Base-by-base conservation (phyloP, 305 asterid species). In the Ilex paraguariensis region DNA sequence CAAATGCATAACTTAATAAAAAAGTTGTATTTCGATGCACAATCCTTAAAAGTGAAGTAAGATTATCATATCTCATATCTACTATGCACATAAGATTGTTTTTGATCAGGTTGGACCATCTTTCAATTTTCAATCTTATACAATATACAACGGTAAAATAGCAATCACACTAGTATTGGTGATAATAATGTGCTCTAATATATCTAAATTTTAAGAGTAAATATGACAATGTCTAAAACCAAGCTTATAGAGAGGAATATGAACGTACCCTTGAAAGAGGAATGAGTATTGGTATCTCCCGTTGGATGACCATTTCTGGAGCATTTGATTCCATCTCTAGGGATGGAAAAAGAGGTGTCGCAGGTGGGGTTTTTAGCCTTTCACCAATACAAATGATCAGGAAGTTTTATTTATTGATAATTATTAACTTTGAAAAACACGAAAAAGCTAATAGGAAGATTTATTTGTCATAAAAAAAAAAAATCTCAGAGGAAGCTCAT, bases 281-380 rank as follows among this genome's bases (percentile, higher is more conserved):
- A 44, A 81, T 90, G 56, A 78, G 46, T 66, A 88, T 84, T 56
- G 95, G 92, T 31, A 88, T 44, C 52, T 86, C 90, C 71, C 74
- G 68, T 14, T 77, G 92, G 51, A 70, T 30, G 50, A 82, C 67
- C 30, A 86, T 55, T 49, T 84, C 86, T 54, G 75, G 82, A 10
- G 76, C 80, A 45, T 68, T 74, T 56, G 87, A 60, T 73, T 89
- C 95, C 93, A 84, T 82, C 62, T 89, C 96, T 40, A 89, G 95
- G n/a, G 96, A 89, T 5, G 90, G 93, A 75, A 89, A 89, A 45
- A 86, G 74, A 60, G 96, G 95, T 31, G 95, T 89, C 0, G 95
- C 95, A 0, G 96, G 96, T 0, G 96, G 96, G 12, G 95, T 86
- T 72, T 89, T 89, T 30, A 89, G 68, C 96, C 95, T 88, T 68